phyloP scores from a whole-genome alignment of 495 filamentous ascomycete species.

The Neurospora sp. region DNA sequence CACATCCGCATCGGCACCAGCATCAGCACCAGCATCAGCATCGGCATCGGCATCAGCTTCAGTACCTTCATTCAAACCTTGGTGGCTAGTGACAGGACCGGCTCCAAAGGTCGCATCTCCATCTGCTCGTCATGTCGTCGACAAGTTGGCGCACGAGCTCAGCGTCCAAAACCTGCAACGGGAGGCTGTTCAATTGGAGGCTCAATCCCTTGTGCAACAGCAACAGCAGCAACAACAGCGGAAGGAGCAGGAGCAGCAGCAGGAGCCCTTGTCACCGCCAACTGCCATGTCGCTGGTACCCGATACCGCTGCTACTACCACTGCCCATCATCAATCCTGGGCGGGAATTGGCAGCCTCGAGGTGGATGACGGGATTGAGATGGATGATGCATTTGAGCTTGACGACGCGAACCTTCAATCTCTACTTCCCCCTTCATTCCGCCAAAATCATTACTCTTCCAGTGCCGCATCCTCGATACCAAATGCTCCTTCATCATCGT shows the following conservation, averaged over 20 bases:
- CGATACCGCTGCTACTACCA: neutral
- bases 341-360: neutral
- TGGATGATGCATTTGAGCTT: neutral
- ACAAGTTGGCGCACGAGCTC: slow-evolving; percentile 24
- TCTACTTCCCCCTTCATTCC: neutral
- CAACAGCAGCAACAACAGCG: slow-evolving; percentile 1
- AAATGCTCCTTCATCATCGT: neutral
- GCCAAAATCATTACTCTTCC: neutral
- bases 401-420: neutral
- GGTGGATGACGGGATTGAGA: neutral
- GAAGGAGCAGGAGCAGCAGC: neutral
- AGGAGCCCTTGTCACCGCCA: neutral
- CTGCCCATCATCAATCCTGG: neutral
- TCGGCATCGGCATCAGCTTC: neutral
- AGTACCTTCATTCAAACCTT: neutral
- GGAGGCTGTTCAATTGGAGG: neutral
- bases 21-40: neutral
- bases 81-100: neutral
- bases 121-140: slow-evolving; percentile 6
- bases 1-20: neutral
- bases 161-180: slow-evolving; percentile 25
- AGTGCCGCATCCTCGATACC: neutral
- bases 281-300: neutral
- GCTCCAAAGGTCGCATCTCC: neutral
- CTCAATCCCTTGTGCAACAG: neutral